Base-by-base conservation (phyloP, 495 filamentous ascomycete genomes). In the Podospora didyma region DNA sequence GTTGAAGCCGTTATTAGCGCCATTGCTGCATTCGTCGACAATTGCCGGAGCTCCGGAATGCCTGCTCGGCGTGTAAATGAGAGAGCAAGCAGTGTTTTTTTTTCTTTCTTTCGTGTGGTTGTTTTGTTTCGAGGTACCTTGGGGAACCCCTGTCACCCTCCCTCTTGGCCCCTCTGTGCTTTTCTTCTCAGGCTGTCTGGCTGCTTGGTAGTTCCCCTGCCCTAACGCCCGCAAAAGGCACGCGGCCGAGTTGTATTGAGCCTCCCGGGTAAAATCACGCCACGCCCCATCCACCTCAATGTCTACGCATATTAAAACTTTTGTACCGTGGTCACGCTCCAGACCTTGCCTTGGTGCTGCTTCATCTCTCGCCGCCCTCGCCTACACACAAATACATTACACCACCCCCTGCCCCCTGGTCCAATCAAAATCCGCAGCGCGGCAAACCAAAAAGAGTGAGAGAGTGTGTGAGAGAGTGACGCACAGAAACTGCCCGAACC, bases 11-110 rank as follows among this genome's bases (percentile, higher is more conserved):
- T 73, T 65, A 74, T 72, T 74, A 65, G 62, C 51, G 56, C 58
- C 58, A 64, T 67, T 74, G 65, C 71, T 67, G 62, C 57, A 62
- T 72, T 70, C 50, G 67, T 67, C 50, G 23, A 65, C 62, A 69
- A 61, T 66, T 73, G 72, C 68, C 71, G 71, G 69, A 59, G 60
- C 61, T 73, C 72, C 72, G 74, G 62, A 53, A 26, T 37, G 24
- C 17, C 42, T 51, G 52, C 39, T 14, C 39, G 39, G 14, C 39
- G 39, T 42, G 39, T 42, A 41, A 41, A 53, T 16, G 50, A 41
- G n/a, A 1, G 12, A 51, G 4, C 11, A 3, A 10, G 3, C 24
- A 2, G 48, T 39, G 1, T 39, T 6, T 22, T 44, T 56, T 48
- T 47, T 56, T 23, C 11, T 53, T 44, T 28, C 10, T 23, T n/a